Conservation (phyloP, 2,329 filamentous ascomycete genomes). For the Helotiales sp. region DNA sequence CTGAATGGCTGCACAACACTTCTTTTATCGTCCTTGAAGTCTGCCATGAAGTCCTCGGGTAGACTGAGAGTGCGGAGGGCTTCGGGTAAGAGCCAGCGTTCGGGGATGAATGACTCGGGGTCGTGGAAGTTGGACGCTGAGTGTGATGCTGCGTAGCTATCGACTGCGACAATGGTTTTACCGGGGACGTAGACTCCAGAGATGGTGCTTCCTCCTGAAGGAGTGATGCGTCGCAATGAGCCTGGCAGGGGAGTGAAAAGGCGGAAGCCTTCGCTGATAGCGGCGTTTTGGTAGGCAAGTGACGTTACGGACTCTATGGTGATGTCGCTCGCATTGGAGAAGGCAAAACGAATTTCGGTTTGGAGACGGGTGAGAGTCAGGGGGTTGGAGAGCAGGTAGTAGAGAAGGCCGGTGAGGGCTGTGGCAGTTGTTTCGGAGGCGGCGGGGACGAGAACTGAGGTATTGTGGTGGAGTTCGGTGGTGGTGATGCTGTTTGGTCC, state of each 20-base stretch:
- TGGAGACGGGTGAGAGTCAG: neutral
- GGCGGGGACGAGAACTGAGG: conserved; percentile 41
- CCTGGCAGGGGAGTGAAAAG: conserved; percentile 43
- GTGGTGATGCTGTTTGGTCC: conserved; percentile 20
- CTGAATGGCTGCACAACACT: conserved; percentile 1
- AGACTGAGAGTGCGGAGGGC: conserved; percentile 29
- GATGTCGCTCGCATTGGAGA: neutral
- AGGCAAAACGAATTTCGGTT: neutral
- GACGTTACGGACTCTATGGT: neutral
- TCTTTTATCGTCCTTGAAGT: neutral
- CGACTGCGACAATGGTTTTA: conserved; percentile 26
- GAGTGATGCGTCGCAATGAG: conserved; percentile 21
- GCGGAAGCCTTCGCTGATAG: conserved; percentile 47
- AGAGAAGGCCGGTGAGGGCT: neutral
- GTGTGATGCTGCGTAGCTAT: conserved; percentile 41
- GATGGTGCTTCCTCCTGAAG: conserved; percentile 23
- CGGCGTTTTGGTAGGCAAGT: conserved; percentile 44
- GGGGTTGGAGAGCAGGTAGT: conserved; percentile 3
- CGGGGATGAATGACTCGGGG: conserved; percentile 31
- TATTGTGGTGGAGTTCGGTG: conserved; percentile 26
- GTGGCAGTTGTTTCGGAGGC: conserved; percentile 50
- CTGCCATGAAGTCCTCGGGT: neutral
- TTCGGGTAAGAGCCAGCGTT: conserved; percentile 34
- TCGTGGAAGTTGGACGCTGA: conserved; percentile 28
- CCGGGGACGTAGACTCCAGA: conserved; percentile 25